Percentiles rank a stretch among this genome's conserved stretches.
Evolutionary conservation across 1,284 basidiomycete species (phyloP).

Genomic region (Sanghuangporus baumii): DNA sequence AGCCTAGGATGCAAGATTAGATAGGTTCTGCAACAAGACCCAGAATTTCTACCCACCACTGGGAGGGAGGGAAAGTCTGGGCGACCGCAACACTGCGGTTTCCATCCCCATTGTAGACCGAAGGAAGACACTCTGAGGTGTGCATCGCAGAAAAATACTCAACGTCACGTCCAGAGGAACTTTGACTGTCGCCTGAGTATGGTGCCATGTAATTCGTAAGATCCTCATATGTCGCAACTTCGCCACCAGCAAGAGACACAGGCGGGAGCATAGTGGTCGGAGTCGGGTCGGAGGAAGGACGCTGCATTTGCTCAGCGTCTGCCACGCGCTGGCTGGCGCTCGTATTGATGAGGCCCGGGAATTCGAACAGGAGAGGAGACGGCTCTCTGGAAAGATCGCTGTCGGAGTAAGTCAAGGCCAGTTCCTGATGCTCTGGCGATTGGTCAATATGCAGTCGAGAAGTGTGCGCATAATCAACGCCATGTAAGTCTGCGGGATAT

Average conservation of each 20-base stretch:
- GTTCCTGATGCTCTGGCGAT: conserved; percentile 10
- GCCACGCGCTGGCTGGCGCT: neutral
- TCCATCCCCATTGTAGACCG: conserved; percentile 6
- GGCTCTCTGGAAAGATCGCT: conserved; percentile 17
- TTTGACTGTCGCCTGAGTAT: conserved; percentile 6
- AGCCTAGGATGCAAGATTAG: conserved; percentile 2
- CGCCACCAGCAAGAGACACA: conserved; percentile 16
- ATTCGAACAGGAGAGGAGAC: conserved; percentile 18
- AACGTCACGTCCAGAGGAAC: neutral
- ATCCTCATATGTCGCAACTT: conserved; percentile 12
- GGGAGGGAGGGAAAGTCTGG: conserved; percentile 5
- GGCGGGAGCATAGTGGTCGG: conserved; percentile 18
- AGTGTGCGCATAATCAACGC: conserved; percentile 14
- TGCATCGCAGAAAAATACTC: conserved; percentile 15
- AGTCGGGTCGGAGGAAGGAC: conserved; percentile 18
- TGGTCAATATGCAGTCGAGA: conserved; percentile 10
- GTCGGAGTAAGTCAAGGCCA: conserved; percentile 17
- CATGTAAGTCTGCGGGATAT: conserved; percentile 7
- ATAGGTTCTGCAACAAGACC: neutral
- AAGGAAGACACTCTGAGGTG: conserved; percentile 10
- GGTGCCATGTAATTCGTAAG: conserved; percentile 11
- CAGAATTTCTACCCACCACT: conserved; percentile 5
- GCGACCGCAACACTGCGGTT: neutral
- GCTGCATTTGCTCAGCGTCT: conserved; percentile 8
- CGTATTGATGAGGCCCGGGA: conserved; percentile 13